Conservation (phyloP, 1,284 basidiomycete genomes). For the Pulveroboletus sp. region DNA sequence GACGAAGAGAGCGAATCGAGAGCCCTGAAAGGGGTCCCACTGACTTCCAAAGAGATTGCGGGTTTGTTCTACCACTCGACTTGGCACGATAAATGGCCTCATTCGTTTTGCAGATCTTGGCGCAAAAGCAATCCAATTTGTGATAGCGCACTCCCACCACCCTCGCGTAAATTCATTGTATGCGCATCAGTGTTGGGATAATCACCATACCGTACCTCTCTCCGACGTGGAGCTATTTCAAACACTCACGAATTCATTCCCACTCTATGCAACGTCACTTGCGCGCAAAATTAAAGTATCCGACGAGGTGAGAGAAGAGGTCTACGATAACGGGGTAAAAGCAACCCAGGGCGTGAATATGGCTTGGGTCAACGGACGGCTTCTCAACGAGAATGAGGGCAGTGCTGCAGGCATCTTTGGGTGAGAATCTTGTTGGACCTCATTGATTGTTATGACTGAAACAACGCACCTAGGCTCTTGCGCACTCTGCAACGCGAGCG, state of each 20-base stretch:
- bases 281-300: slow-evolving; percentile 64
- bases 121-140: slow-evolving; percentile 70
- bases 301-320: slow-evolving; percentile 55
- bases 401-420: slow-evolving; percentile 56
- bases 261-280: slow-evolving; percentile 75
- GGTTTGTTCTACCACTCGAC: slow-evolving; percentile 40
- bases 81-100: background rate
- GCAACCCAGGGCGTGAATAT: slow-evolving; percentile 55
- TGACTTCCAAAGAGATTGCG: slow-evolving; percentile 64
- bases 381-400: slow-evolving; percentile 63
- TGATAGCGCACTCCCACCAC: slow-evolving; percentile 51
- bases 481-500: slow-evolving; percentile 76
- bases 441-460: background rate
- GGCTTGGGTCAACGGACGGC: slow-evolving; percentile 81
- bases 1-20: slow-evolving; percentile 49
- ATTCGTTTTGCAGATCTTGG: slow-evolving; percentile 57
- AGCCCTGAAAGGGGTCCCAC: slow-evolving; percentile 42
- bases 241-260: slow-evolving; percentile 85
- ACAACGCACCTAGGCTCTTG: slow-evolving; percentile 52
- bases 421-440: slow-evolving; percentile 30
- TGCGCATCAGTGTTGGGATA: slow-evolving; percentile 26
- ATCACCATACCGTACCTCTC: slow-evolving; percentile 7
- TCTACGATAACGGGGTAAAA: slow-evolving; percentile 56
- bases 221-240: slow-evolving; percentile 62
- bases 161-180: slow-evolving; percentile 7